These are phyloP conservation scores for Acanthamoeba royreba DNA, from an alignment of 208 protist species.

Conservation along the genomic window DNA sequence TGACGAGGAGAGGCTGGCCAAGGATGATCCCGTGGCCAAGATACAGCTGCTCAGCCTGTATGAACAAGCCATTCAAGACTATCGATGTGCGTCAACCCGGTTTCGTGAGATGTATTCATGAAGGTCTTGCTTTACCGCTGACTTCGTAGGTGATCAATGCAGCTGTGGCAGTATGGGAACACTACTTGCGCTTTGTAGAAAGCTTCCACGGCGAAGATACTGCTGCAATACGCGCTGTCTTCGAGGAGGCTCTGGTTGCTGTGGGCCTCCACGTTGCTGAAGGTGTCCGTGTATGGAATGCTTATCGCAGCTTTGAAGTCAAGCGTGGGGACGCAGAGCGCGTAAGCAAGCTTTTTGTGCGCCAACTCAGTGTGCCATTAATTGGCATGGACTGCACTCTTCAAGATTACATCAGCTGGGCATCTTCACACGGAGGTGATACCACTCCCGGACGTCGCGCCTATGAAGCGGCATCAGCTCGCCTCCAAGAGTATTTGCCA, in stretches of 20 bases:
- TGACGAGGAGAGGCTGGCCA: not conserved
- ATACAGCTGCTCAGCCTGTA: not conserved
- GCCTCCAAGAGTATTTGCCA: not conserved
- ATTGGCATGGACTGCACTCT: not conserved
- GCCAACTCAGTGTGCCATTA: not conserved
- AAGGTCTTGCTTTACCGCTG: not conserved
- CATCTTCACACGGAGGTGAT: not conserved
- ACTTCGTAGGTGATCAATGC: not conserved
- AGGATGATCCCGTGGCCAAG: not conserved
- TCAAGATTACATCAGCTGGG: not conserved
- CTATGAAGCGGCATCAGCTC: not conserved
- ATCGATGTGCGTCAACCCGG: not conserved
- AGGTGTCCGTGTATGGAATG: not conserved
- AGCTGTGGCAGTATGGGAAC: slow-evolving; percentile 4
- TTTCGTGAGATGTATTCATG: not conserved
- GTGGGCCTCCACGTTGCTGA: slow-evolving; percentile 5
- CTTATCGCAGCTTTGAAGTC: not conserved
- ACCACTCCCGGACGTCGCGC: not conserved
- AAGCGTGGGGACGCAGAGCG: not conserved
- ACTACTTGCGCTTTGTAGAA: not conserved
- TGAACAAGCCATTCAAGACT: not conserved
- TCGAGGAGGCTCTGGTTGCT: not conserved
- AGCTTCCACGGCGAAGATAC: not conserved
- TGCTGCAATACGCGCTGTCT: not conserved
- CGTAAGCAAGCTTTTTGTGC: not conserved